Base-by-base conservation (phyloP, 2,329 filamentous ascomycete genomes). In the Ceratocystis eucalypticola region DNA sequence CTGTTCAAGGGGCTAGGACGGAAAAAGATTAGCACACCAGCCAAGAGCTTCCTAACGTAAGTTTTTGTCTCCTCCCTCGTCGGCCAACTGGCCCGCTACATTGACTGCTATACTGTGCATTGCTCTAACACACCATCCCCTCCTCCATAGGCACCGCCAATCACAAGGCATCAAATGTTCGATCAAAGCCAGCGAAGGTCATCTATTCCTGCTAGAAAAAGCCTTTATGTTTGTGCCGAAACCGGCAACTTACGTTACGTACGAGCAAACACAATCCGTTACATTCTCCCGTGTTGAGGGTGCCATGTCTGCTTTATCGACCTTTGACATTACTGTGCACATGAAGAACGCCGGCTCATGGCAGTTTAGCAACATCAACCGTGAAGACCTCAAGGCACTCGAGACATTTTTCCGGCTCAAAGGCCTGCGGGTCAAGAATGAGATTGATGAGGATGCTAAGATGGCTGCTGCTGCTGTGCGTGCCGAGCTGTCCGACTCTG, bases 181-280 rank as follows among this genome's bases (percentile, higher is more conserved):
- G n/a, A 96, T 99, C 84, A 99, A 99, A 78, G 95, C 95, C 65
- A 96, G 95, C 76, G 94, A 99, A 78, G 94, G 95, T 68, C 92
- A 96, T 74, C 80, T 99, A 63, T 99, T 96, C 83, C 96, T 92
- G 75, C 79, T 99, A 71, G 94, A 99, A 77, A 96, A 96, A 78
- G 93, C 92, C 6, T 96, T 99, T 76, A 95, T 99, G 84, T 99
- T 99, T 75, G 94, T 99, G 17, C 94, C 94, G 41, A 99, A 99
- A 79, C 94, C 94, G 1, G 92, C 94, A 17, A 96, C 93, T 1
- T 99, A 97, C 77, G 93, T 99, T 68, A 88, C 90, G 68, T 95
- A 96, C 77, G 94, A 99, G 73, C 90, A 96, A 73, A 89, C 95
- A 45, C 84, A 89, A 64, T 89, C 88, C 63, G 88, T 99, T 70